Conservation (phyloP, 1,139 yeast species). For the Ashbya aceris region DNA sequence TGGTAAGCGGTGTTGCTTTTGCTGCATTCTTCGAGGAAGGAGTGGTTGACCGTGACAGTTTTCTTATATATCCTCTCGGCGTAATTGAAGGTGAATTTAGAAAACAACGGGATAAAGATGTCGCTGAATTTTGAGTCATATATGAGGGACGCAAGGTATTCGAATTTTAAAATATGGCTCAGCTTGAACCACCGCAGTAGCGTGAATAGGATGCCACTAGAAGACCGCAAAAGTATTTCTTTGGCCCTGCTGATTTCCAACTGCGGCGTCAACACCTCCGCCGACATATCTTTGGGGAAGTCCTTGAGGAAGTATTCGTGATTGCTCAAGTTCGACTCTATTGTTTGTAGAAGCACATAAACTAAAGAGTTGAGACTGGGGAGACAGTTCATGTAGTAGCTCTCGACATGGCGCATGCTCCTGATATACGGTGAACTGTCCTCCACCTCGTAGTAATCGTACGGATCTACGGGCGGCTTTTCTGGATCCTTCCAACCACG, state of each 20-base stretch:
- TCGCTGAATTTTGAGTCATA: constrained; percentile 63
- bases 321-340: constrained; percentile 40
- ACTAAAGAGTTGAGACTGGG: constrained; percentile 53
- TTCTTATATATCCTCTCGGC: constrained; percentile 34
- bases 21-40: constrained; percentile 37
- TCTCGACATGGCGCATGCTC: constrained; percentile 50
- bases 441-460: constrained; percentile 13
- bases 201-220: constrained; percentile 44
- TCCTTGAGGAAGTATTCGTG: constrained; percentile 13
- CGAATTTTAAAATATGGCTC: constrained; percentile 70
- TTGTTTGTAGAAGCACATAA: constrained; percentile 52
- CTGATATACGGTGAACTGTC: constrained; percentile 22
- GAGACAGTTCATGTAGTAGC: constrained; percentile 45
- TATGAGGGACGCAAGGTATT: constrained; percentile 59
- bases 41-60: constrained; percentile 34
- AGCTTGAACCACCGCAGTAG: constrained; percentile 70
- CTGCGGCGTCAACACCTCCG: constrained; percentile 27
- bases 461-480: constrained; percentile 14
- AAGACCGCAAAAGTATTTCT: constrained; percentile 56
- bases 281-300: constrained; percentile 7
- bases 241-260: constrained; percentile 51
- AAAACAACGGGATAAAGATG: constrained; percentile 33
- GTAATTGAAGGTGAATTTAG: constrained; percentile 31
- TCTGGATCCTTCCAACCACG: constrained; percentile 45
- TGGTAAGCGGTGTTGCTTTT: constrained; percentile 13